Conservation (phyloP, 2,329 filamentous ascomycete species). For the Hypoxylon sp. region DNA sequence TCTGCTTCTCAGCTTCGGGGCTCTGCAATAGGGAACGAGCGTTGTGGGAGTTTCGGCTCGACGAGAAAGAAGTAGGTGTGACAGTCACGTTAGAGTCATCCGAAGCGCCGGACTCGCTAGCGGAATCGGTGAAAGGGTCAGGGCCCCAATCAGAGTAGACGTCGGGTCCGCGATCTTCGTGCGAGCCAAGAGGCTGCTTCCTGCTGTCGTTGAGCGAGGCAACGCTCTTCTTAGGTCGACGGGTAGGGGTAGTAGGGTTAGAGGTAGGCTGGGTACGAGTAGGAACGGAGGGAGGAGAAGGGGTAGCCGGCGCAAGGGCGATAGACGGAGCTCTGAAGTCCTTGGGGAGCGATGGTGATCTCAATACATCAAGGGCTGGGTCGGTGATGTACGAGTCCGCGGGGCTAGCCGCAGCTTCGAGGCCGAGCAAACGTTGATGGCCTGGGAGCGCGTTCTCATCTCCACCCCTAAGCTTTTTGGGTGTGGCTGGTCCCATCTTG, state of each 20-base stretch:
- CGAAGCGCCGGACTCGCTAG: constrained; percentile 18
- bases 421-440: not conserved
- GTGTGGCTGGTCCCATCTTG: not conserved
- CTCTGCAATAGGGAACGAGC: not conserved
- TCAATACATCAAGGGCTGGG: constrained; percentile 10
- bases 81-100: constrained; percentile 29
- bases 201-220: not conserved
- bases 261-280: not conserved
- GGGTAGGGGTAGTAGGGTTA: not conserved
- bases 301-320: not conserved
- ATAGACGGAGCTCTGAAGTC: constrained; percentile 2
- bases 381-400: not conserved
- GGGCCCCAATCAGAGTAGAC: not conserved
- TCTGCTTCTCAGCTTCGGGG: not conserved
- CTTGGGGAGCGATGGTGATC: constrained; percentile 19
- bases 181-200: not conserved
- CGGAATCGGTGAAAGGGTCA: constrained; percentile 13
- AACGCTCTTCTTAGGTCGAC: not conserved
- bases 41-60: not conserved
- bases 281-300: not conserved
- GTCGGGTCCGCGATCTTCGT: not conserved
- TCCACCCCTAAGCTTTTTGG: not conserved
- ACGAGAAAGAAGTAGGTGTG: constrained; percentile 22
- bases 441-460: not conserved
- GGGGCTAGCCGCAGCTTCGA: constrained; percentile 1